Conservation (phyloP, 164 flowering plant genomes). For the Macadamia tetraphylla region DNA sequence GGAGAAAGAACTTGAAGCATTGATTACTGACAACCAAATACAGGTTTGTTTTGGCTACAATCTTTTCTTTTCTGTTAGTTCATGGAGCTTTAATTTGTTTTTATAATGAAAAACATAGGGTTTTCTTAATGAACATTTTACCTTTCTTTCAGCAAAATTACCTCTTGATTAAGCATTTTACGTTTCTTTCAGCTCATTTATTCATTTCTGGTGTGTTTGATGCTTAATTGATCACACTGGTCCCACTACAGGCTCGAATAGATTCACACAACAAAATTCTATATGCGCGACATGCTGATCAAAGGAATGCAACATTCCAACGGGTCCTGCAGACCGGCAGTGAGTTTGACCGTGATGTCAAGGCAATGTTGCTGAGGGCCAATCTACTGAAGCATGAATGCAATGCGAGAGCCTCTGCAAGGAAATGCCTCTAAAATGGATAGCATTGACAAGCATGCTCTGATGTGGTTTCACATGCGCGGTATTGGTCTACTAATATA, state of each 20-base stretch:
- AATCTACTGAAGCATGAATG: slow-evolving; percentile 77
- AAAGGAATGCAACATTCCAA: slow-evolving; percentile 89
- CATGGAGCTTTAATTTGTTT: not conserved
- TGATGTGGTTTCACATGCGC: not conserved
- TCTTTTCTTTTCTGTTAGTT: not conserved
- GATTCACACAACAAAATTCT: slow-evolving; percentile 97
- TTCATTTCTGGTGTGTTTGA: not conserved
- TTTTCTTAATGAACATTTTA: not conserved
- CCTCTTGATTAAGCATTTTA: not conserved
- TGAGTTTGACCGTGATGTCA: slow-evolving; percentile 86
- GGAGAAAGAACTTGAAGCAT: slow-evolving; percentile 91
- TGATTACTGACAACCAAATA: slow-evolving; percentile 90
- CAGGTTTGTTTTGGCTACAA: slow-evolving; percentile 45
- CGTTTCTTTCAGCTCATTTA: not conserved
- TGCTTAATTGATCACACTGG: slow-evolving; percentile 7
- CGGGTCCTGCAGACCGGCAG: slow-evolving; percentile 76
- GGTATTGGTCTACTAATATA: too few relatives aligned
- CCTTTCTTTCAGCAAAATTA: not conserved
- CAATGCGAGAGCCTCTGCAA: slow-evolving; percentile 31
- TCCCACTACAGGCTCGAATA: slow-evolving; percentile 70
- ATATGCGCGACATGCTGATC: slow-evolving; percentile 96
- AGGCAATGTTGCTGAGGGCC: slow-evolving; percentile 82
- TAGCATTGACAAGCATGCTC: not conserved
- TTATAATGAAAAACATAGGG: not conserved
- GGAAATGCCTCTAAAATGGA: slow-evolving; percentile 30